A percentile compares a stretch with the other conserved stretches of the same genome.
Conservation (phyloP, 2,329 filamentous ascomycete species). For the Fusarium albosuccineum region DNA sequence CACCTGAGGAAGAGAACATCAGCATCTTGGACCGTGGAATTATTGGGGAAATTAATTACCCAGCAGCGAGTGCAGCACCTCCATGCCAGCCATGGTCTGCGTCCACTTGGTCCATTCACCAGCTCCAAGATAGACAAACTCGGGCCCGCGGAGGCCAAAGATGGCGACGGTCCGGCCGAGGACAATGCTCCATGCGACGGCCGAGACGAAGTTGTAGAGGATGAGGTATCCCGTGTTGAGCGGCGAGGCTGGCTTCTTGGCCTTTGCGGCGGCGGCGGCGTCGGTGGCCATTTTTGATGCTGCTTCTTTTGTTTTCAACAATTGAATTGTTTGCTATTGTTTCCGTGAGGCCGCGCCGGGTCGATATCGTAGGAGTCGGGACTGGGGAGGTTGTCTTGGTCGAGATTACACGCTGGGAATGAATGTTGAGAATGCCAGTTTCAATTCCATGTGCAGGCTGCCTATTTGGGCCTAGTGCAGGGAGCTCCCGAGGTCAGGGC, state of each 20-base stretch:
- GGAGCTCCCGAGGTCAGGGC: slow-evolving; percentile 3
- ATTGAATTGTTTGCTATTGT: too few relatives aligned
- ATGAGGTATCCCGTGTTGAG: slow-evolving; percentile 79
- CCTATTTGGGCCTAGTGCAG: slow-evolving; percentile 35
- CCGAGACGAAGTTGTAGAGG: slow-evolving; percentile 85
- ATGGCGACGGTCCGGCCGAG: slow-evolving; percentile 74
- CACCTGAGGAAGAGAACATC: slow-evolving; percentile 61
- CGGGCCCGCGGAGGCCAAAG: slow-evolving; percentile 67
- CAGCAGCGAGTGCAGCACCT: slow-evolving; percentile 83
- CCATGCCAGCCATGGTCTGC: slow-evolving; percentile 85
- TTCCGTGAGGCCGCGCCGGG: neutral
- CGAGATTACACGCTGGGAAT: slow-evolving; percentile 16
- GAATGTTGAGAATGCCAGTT: slow-evolving; percentile 38
- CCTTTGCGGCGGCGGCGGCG: slow-evolving; percentile 38
- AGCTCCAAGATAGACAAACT: slow-evolving; percentile 70
- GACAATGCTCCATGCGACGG: slow-evolving; percentile 82
- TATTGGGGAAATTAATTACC: slow-evolving; percentile 65
- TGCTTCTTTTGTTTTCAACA: neutral
- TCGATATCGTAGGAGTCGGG: neutral
- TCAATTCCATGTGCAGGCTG: slow-evolving; percentile 21
- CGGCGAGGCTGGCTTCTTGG: slow-evolving; percentile 45
- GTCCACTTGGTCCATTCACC: slow-evolving; percentile 81
- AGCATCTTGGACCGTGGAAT: slow-evolving; percentile 8
- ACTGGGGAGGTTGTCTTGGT: neutral
- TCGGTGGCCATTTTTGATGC: slow-evolving; percentile 39